Conservation (phyloP, 2,329 filamentous ascomycete species). For the Purpureocillium lavendulum region DNA sequence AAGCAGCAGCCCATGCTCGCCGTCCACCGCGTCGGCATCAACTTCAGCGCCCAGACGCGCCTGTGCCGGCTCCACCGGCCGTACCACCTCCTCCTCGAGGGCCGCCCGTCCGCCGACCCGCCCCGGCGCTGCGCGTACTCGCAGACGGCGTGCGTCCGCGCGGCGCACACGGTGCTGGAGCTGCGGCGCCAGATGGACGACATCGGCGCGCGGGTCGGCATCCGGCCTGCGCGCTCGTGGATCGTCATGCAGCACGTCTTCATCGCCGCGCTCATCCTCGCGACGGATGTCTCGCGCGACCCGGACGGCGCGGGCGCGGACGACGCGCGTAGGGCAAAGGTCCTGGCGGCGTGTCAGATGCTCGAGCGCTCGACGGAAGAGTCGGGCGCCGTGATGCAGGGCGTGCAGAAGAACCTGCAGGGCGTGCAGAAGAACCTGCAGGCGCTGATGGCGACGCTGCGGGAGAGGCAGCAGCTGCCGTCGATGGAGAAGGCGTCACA, state of each 20-base stretch:
- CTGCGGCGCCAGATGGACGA: slow-evolving; percentile 6
- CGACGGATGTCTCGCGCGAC: slow-evolving; percentile 5
- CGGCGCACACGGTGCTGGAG: slow-evolving; percentile 5
- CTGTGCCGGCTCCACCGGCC: slow-evolving; percentile 9
- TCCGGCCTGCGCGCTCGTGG: slow-evolving; percentile 5
- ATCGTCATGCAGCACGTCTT: slow-evolving; percentile 7
- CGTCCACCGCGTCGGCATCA: slow-evolving; percentile 5
- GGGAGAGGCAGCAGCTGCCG: not conserved
- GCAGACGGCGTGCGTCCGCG: slow-evolving; percentile 3
- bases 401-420: slow-evolving; percentile 3
- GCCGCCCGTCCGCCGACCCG: slow-evolving; percentile 1
- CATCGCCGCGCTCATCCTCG: slow-evolving; percentile 7
- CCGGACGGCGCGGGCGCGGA: slow-evolving; percentile 1
- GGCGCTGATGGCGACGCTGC: slow-evolving; percentile 3
- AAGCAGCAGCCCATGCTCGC: slow-evolving; percentile 3
- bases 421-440: slow-evolving; percentile 3
- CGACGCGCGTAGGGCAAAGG: slow-evolving; percentile 2
- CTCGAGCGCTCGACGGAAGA: slow-evolving; percentile 5
- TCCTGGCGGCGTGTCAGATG: slow-evolving; percentile 6
- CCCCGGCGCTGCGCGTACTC: slow-evolving; percentile 5
- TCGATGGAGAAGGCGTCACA: not conserved
- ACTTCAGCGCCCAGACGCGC: slow-evolving; percentile 7
- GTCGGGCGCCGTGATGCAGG: slow-evolving; percentile 1
- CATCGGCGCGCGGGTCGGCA: not conserved
- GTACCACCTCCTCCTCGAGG: slow-evolving; percentile 3